Evolutionary conservation across 192 early-diverging fungal genomes (phyloP).

Genomic region (Coemansia sp.): DNA sequence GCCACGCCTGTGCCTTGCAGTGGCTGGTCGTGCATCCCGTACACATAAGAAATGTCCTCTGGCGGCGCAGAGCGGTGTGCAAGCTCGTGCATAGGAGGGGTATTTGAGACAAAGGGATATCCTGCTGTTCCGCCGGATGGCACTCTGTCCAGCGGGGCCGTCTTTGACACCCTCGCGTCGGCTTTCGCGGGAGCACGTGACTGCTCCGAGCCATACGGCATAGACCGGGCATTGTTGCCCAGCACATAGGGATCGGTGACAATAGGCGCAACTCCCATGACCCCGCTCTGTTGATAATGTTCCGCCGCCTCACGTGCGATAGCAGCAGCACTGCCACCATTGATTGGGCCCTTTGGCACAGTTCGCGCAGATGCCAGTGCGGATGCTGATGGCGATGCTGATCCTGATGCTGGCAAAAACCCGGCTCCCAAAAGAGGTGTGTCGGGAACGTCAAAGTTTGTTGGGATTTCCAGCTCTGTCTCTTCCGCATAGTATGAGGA

Average conservation of each 20-base stretch:
- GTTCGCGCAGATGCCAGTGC: background rate
- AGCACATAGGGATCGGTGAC: slow-evolving; percentile 12
- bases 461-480: slow-evolving; percentile 39
- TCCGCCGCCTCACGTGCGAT: background rate
- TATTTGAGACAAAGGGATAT: slow-evolving; percentile 3
- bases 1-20: background rate
- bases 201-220: slow-evolving; percentile 13
- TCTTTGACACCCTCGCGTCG: slow-evolving; percentile 8
- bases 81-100: slow-evolving; percentile 4
- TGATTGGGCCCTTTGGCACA: background rate
- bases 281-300: background rate
- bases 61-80: slow-evolving; percentile 12
- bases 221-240: slow-evolving; percentile 1
- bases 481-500: slow-evolving; percentile 40
- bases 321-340: background rate
- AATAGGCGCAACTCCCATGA: background rate
- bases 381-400: slow-evolving; percentile 4
- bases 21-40: slow-evolving; percentile 3
- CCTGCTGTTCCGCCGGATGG: background rate
- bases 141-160: slow-evolving; percentile 11
- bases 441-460: slow-evolving; percentile 40
- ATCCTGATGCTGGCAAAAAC: background rate
- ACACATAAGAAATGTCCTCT: background rate
- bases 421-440: background rate
- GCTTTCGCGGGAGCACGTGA: slow-evolving; percentile 9